Evolutionary conservation across 1,139 yeast genomes (phyloP), one percentile per base, ranked within the genome.

Genomic region (Saccharomycopsis phalli): DNA sequence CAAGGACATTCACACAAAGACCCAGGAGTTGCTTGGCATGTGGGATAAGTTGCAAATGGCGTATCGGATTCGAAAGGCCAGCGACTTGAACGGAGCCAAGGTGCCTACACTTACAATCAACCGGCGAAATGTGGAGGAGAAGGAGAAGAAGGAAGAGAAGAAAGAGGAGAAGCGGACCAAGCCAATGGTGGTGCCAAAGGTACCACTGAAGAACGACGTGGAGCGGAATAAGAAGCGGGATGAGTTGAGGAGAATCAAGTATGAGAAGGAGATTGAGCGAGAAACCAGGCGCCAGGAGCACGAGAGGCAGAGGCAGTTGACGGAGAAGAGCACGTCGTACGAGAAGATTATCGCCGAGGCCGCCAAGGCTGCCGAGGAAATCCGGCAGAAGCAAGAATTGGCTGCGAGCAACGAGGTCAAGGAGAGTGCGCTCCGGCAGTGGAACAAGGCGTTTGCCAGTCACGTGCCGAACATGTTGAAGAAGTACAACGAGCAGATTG

Each of bases 41-140:
- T 91, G 97, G 97, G 66, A 79, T 34, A 65, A 64, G 26, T 70
- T 86, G 47, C 78, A 82, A 54, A 76, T 84, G 74, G 93, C 91
- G 5, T 83, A 81, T 54, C 72, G 94, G 44, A 91, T 91, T 38
- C 91, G 91, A 0, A 78, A 81, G 46, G 39, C 51, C 10, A 34
- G 31, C 19, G 38, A 38, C n/a, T 6, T 21, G 5, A 18, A 34
- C 18, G 38, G 32, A 11, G 27, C 18, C 10, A 11, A 8, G 14
- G 28, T 33, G 11, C 31, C 31, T 11, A 30, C 34, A 16, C 14
- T 22, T 20, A 11, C 25, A 20, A 17, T 37, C 32, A 33, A 36
- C 27, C 35, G 44, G 30, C 34, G 41, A 36, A 37, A 38, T 18
- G 28, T 10, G 2, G 40, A 28, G 3, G 40, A 42, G n/a, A 3